Percentiles rank a stretch among this genome's conserved stretches.
Evolutionary conservation across 2,329 filamentous ascomycete genomes (phyloP).

Genomic region (Fusarium pseudocircinatum): DNA sequence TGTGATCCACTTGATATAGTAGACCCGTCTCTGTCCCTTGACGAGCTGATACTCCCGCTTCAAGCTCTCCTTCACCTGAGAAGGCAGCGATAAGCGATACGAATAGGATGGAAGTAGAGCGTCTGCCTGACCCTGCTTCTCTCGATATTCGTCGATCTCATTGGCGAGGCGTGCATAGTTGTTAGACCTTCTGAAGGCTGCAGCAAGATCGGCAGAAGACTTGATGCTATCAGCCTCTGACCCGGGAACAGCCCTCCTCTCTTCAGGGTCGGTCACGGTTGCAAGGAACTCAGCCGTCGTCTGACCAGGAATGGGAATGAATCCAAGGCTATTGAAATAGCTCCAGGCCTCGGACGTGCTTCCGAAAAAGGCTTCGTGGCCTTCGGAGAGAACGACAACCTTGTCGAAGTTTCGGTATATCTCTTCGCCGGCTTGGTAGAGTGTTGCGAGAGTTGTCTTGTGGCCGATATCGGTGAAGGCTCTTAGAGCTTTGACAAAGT

Average conservation of each 20-base stretch:
- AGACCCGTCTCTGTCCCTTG: not conserved
- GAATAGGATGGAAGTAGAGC: not conserved
- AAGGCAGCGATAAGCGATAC: not conserved
- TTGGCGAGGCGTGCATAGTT: not conserved
- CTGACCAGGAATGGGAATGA: not conserved
- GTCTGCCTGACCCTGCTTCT: not conserved
- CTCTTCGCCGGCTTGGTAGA: not conserved
- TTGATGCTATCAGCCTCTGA: not conserved
- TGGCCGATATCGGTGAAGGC: not conserved
- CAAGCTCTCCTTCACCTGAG: not conserved
- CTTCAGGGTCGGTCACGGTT: not conserved
- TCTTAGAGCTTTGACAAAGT: not conserved
- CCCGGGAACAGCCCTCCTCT: not conserved
- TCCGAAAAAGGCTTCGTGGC: not conserved
- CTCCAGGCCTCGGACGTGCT: not conserved
- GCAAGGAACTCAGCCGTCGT: not conserved
- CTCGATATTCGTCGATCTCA: not conserved
- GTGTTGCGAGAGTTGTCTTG: not conserved
- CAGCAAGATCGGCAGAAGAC: not conserved
- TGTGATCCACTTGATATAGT: not conserved
- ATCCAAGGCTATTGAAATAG: not conserved
- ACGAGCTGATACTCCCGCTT: not conserved
- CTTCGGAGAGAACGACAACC: not conserved
- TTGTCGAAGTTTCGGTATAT: not conserved
- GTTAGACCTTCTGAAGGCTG: not conserved